Evolutionary conservation across 2,329 filamentous ascomycete genomes (phyloP).

Genomic region (Penicillium sp.): DNA sequence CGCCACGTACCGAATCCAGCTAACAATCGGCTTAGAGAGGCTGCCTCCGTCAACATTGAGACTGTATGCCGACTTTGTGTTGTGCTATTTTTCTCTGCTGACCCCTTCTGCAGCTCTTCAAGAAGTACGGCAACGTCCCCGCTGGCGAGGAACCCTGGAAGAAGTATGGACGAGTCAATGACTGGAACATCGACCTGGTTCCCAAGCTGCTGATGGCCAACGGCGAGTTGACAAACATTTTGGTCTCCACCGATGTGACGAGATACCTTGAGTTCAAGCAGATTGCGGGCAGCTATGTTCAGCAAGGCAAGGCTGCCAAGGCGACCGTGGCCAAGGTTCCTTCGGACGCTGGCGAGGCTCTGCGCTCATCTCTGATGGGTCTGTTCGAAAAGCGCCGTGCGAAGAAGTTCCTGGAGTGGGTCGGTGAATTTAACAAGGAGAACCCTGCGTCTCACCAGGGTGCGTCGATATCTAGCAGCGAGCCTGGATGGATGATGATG

Average conservation of each 20-base stretch:
- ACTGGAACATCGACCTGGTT: constrained; percentile 99
- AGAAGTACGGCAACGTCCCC: constrained; percentile 86
- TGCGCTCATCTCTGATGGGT: constrained; percentile 93
- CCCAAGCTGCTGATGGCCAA: constrained; percentile 99
- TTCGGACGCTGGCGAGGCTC: constrained; percentile 86
- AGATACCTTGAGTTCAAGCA: constrained; percentile 91
- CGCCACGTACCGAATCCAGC: constrained; percentile 35
- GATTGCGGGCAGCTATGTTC: constrained; percentile 94
- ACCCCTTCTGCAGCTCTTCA: constrained; percentile 76
- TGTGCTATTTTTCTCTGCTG: constrained; percentile 28
- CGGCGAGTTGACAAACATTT: constrained; percentile 96
- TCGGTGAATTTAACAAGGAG: constrained; percentile 81
- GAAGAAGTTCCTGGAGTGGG: constrained; percentile 96
- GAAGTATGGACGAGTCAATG: constrained; percentile 93
- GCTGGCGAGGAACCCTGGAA: constrained; percentile 91
- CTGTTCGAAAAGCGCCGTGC: constrained; percentile 97
- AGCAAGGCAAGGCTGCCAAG: constrained; percentile 81
- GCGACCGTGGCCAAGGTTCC: constrained; percentile 97
- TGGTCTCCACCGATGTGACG: constrained; percentile 92
- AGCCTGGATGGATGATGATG: constrained; percentile 2
- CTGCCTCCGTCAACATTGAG: constrained; percentile 96
- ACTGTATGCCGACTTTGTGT: constrained; percentile 62
- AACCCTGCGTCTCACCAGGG: constrained; percentile 90
- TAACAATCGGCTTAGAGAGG: constrained; percentile 67
- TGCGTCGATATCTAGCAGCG: constrained; percentile 51